phyloP scores from a whole-genome alignment of 2,329 filamentous ascomycete genomes.

The Cordyceps tenuipes region DNA sequence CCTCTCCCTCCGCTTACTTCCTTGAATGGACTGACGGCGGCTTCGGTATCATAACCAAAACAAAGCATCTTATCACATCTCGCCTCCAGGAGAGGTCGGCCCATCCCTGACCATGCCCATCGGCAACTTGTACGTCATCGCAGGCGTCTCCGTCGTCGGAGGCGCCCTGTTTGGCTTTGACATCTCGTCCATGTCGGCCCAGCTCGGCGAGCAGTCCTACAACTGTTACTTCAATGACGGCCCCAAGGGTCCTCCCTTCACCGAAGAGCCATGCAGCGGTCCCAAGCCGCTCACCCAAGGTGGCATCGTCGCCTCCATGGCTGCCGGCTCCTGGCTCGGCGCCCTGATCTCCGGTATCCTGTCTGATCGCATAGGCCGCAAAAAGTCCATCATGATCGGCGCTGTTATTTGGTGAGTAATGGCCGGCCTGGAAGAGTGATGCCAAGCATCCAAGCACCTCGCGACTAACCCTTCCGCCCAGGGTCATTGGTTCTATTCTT shows the following conservation, averaged over 20 bases:
- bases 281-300: slow-evolving; percentile 37
- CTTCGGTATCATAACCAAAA: neutral
- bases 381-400: slow-evolving; percentile 42
- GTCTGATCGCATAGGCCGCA: slow-evolving; percentile 41
- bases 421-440: no score
- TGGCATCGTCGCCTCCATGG: slow-evolving; percentile 43
- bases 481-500: slow-evolving; percentile 41
- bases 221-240: slow-evolving; percentile 32
- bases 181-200: slow-evolving; percentile 48
- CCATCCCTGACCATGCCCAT: slow-evolving; percentile 18
- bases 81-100: neutral
- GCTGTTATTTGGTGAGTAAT: slow-evolving; percentile 41
- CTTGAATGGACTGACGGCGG: neutral
- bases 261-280: slow-evolving; percentile 23
- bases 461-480: slow-evolving; percentile 15
- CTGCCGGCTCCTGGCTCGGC: slow-evolving; percentile 43
- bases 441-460: no score
- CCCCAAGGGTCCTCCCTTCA: slow-evolving; percentile 24
- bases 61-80: neutral
- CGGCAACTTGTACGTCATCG: slow-evolving; percentile 29
- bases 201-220: slow-evolving; percentile 28
- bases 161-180: slow-evolving; percentile 45
- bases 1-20: neutral
- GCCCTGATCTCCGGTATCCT: slow-evolving; percentile 39
- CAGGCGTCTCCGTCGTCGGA: slow-evolving; percentile 29